Conservation (phyloP, 176 grass and related monocot genomes). For the Rhipidocladum racemiflorum region DNA sequence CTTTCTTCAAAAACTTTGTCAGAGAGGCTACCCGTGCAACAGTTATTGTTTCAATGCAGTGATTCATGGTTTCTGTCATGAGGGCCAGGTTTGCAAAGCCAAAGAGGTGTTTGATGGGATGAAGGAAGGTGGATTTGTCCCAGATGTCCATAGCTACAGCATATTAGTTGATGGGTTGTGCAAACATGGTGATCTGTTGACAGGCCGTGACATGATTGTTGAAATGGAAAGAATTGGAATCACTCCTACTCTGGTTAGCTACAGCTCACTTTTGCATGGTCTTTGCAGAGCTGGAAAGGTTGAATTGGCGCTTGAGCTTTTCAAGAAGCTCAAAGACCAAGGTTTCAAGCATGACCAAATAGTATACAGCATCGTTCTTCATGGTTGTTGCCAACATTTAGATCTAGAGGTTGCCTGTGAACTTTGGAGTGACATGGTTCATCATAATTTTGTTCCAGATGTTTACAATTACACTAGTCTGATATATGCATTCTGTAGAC, state of each 20-base stretch:
- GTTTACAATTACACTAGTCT: conserved; percentile 64
- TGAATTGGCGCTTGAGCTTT: conserved; percentile 34
- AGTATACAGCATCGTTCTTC: conserved; percentile 61
- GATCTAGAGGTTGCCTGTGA: conserved; percentile 40
- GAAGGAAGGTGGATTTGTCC: conserved; percentile 37
- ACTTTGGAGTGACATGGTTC: conserved; percentile 58
- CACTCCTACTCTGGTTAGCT: conserved; percentile 44
- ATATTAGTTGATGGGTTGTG: conserved; percentile 59
- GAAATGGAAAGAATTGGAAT: conserved; percentile 63
- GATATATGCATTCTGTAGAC: conserved; percentile 66
- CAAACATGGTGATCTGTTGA: conserved; percentile 48
- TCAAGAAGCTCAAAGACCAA: conserved; percentile 33
- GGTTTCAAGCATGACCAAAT: conserved; percentile 44
- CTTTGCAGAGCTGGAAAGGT: conserved; percentile 57
- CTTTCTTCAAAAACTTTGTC: conserved; percentile 47
- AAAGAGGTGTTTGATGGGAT: conserved; percentile 50
- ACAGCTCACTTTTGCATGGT: conserved; percentile 57
- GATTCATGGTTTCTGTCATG: conserved; percentile 63
- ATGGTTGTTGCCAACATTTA: conserved; percentile 54
- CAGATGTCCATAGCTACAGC: conserved; percentile 55
- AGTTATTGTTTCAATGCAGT: conserved; percentile 61
- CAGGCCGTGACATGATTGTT: conserved; percentile 35
- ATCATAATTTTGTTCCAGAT: conserved; percentile 46
- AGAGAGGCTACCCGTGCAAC: conserved; percentile 47
- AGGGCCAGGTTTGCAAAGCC: conserved; percentile 39